Evolutionary conservation across 169 alveolate genomes (phyloP).

Genomic region (Plasmodium sp.): DNA sequence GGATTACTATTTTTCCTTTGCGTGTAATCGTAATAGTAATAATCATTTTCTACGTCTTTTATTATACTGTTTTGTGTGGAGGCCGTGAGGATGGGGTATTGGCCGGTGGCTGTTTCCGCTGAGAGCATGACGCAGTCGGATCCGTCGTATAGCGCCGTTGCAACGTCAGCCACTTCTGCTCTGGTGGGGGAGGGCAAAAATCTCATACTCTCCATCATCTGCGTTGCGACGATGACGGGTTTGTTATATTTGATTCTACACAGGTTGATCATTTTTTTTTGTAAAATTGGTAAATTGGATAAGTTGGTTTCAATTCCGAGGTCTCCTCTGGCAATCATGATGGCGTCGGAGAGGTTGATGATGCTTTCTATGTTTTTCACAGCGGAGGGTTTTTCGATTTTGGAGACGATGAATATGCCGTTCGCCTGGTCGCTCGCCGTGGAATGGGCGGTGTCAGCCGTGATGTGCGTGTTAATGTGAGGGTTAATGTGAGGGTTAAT

Average conservation of each 20-base stretch:
- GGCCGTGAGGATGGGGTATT: constrained; percentile 84
- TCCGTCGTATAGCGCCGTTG: constrained; percentile 97
- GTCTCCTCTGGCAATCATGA: constrained; percentile 99
- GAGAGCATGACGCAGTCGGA: constrained; percentile 95
- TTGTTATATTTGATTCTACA: constrained; percentile 90
- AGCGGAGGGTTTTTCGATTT: constrained; percentile 96
- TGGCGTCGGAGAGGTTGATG: constrained; percentile 93
- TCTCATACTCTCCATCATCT: constrained; percentile 97
- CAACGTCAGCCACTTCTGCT: constrained; percentile 98
- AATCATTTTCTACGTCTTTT: constrained; percentile 80
- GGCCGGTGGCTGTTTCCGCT: constrained; percentile 89
- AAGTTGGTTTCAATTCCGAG: constrained; percentile 97
- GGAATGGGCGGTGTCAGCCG: too few relatives aligned
- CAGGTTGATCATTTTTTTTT: constrained; percentile 89
- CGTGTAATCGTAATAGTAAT: constrained; percentile 72
- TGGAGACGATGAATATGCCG: constrained; percentile 90
- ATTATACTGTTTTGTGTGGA: constrained; percentile 79
- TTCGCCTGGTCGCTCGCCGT: constrained; percentile 76
- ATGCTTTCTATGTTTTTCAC: constrained; percentile 93
- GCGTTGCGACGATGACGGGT: constrained; percentile 97
- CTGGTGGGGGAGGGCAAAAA: constrained; percentile 96
- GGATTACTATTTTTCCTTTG: constrained; percentile 73
- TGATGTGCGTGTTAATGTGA: too few relatives aligned
- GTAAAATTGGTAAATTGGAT: constrained; percentile 92
- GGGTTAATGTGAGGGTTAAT: too few relatives aligned